These are phyloP conservation scores for Ophiocordyceps camponoti-floridani DNA, from an alignment of 2,329 filamentous ascomycete species.

Conservation along the genomic window DNA sequence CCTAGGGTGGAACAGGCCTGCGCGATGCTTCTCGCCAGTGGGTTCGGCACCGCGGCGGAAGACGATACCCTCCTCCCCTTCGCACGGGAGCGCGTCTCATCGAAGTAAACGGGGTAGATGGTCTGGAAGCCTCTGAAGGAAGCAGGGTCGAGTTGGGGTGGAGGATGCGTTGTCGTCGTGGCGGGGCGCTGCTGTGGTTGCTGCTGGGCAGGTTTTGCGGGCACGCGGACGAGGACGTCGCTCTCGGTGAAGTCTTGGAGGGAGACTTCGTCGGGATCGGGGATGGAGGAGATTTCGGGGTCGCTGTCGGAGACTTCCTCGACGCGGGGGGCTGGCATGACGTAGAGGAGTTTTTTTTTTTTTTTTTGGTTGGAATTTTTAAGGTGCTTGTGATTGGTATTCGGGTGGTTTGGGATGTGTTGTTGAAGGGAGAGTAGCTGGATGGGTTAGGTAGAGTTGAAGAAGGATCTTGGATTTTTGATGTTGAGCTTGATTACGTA, in stretches of 20 bases:
- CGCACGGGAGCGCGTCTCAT: constrained; percentile 52
- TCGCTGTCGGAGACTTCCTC: constrained; percentile 85
- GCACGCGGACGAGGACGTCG: constrained; percentile 32
- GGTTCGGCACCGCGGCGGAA: constrained; percentile 61
- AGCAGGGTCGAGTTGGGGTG: constrained; percentile 22
- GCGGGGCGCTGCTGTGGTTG: background rate
- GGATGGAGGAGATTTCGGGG: constrained; percentile 27
- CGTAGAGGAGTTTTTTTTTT: background rate
- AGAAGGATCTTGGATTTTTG: too few relatives aligned
- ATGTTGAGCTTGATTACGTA: too few relatives aligned
- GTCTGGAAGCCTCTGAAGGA: constrained; percentile 66
- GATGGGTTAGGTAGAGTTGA: too few relatives aligned
- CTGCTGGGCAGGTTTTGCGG: background rate
- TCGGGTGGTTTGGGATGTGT: background rate
- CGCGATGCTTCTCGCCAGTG: constrained; percentile 76
- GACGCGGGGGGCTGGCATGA: constrained; percentile 71
- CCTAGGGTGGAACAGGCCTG: constrained; percentile 63
- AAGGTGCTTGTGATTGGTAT: constrained; percentile 4
- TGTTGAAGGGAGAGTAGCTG: too few relatives aligned
- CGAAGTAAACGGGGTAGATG: constrained; percentile 93
- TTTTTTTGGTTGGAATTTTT: background rate
- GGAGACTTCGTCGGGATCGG: constrained; percentile 62
- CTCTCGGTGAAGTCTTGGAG: constrained; percentile 50
- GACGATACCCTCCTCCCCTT: constrained; percentile 65
- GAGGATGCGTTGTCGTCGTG: constrained; percentile 11